A percentile compares a stretch with the other conserved stretches of the same genome.
These are phyloP conservation scores for Ascocoryne sarcoides DNA, from an alignment of 2,329 filamentous ascomycete species.

Conservation along the genomic window DNA sequence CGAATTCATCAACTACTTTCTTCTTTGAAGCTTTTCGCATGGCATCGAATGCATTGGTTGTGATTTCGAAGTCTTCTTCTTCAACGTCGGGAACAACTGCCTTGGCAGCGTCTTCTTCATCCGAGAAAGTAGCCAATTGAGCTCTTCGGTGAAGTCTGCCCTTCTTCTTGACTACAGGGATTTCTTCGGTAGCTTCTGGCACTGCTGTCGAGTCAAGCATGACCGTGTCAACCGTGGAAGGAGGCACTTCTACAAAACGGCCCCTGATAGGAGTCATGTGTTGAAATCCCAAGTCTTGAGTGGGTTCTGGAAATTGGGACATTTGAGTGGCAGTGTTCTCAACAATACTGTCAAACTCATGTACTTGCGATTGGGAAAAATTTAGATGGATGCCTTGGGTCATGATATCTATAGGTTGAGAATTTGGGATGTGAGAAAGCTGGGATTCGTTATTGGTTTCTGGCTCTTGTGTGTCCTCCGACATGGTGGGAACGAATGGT, in stretches of 20 bases:
- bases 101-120: conserved; percentile 22
- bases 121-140: conserved; percentile 35
- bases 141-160: conserved; percentile 44
- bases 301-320: conserved; percentile 64
- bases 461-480: conserved; percentile 35
- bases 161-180: conserved; percentile 55
- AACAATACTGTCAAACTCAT: conserved; percentile 48
- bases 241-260: conserved; percentile 55
- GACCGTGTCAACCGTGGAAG: conserved; percentile 65
- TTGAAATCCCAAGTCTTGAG: conserved; percentile 73
- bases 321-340: conserved; percentile 46
- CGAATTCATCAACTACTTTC: conserved; percentile 48
- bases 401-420: conserved; percentile 31
- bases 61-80: conserved; percentile 31
- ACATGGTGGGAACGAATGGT: conserved; percentile 37
- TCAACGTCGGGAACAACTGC: conserved; percentile 15
- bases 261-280: conserved; percentile 62
- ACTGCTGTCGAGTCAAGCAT: conserved; percentile 33
- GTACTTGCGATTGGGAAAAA: conserved; percentile 52
- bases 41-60: conserved; percentile 34
- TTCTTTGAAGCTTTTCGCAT: conserved; percentile 60
- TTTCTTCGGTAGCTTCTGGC: conserved; percentile 43
- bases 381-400: conserved; percentile 40
- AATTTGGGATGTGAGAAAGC: conserved; percentile 30
- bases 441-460: conserved; percentile 40